Evolutionary conservation across 176 grass and related monocot species (phyloP).

Genomic region (Puya raimondii): DNA sequence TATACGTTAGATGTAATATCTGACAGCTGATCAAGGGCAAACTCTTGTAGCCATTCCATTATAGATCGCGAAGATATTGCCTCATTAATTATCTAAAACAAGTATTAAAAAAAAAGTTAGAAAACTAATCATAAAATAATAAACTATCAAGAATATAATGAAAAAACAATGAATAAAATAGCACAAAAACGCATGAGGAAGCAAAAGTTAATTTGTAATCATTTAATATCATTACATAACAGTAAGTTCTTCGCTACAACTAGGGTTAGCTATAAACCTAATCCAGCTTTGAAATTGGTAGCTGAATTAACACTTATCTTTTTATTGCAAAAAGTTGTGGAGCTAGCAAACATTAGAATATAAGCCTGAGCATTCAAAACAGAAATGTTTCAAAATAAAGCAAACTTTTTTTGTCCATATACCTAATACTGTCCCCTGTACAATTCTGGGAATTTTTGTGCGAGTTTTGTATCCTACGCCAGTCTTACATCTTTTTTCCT

Average conservation of each 20-base stretch:
- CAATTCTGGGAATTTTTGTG: too few relatives aligned
- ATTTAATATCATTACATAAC: background rate
- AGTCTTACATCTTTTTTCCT: too few relatives aligned
- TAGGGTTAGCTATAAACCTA: too few relatives aligned
- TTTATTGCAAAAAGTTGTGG: background rate
- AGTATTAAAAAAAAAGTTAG: constrained; percentile 12
- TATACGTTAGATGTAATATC: constrained; percentile 56
- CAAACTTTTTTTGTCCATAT: too few relatives aligned
- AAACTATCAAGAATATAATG: background rate
- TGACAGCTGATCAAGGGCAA: constrained; percentile 64
- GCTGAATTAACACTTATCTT: background rate
- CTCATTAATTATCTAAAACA: constrained; percentile 57
- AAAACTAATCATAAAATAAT: constrained; percentile 7
- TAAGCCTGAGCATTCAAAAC: too few relatives aligned
- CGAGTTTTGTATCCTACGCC: too few relatives aligned
- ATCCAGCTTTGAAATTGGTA: background rate
- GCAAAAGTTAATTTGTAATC: background rate
- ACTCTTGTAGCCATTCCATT: constrained; percentile 78
- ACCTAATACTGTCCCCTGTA: too few relatives aligned
- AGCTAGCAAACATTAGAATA: too few relatives aligned
- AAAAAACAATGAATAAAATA: too few relatives aligned
- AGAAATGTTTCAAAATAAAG: too few relatives aligned
- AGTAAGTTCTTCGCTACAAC: too few relatives aligned
- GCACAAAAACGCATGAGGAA: background rate
- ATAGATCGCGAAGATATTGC: constrained; percentile 45